A percentile compares a stretch with the other conserved stretches of the same genome.
These are phyloP conservation scores for Suhomyces guaymorum DNA, from an alignment of 1,139 yeast genomes.

Conservation along the genomic window DNA sequence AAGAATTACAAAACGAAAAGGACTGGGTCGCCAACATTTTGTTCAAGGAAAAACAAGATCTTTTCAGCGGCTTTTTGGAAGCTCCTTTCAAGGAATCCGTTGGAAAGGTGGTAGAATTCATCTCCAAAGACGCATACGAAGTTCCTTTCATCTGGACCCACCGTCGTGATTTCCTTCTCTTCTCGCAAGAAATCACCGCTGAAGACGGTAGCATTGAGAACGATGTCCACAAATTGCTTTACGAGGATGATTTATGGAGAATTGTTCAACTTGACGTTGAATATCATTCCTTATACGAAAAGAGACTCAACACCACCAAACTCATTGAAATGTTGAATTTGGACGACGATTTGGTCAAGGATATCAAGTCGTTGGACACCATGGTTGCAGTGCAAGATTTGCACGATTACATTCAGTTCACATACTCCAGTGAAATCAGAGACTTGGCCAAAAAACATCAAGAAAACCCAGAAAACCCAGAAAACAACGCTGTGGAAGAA, in stretches of 20 bases:
- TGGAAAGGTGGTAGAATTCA: slow-evolving; percentile 72
- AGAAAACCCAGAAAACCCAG: slow-evolving; percentile 19
- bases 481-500: slow-evolving; percentile 14
- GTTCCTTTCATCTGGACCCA: slow-evolving; percentile 98
- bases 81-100: slow-evolving; percentile 71
- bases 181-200: slow-evolving; percentile 53
- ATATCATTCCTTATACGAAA: slow-evolving; percentile 81
- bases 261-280: slow-evolving; percentile 84
- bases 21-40: slow-evolving; percentile 71
- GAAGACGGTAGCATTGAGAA: slow-evolving; percentile 46
- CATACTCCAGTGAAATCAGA: slow-evolving; percentile 71
- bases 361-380: slow-evolving; percentile 57
- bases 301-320: slow-evolving; percentile 62
- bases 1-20: slow-evolving; percentile 71
- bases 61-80: slow-evolving; percentile 41
- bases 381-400: slow-evolving; percentile 87
- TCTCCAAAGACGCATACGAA: slow-evolving; percentile 77
- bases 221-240: slow-evolving; percentile 54
- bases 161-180: slow-evolving; percentile 81
- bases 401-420: slow-evolving; percentile 80
- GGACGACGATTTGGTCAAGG: slow-evolving; percentile 60
- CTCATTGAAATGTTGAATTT: slow-evolving; percentile 56
- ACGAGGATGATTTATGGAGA: slow-evolving; percentile 91
- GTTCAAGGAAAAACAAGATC: slow-evolving; percentile 50
- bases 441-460: slow-evolving; percentile 34